These are phyloP conservation scores for Tympanopsis confertula DNA, from an alignment of 2,329 filamentous ascomycete genomes.

Conservation along the genomic window DNA sequence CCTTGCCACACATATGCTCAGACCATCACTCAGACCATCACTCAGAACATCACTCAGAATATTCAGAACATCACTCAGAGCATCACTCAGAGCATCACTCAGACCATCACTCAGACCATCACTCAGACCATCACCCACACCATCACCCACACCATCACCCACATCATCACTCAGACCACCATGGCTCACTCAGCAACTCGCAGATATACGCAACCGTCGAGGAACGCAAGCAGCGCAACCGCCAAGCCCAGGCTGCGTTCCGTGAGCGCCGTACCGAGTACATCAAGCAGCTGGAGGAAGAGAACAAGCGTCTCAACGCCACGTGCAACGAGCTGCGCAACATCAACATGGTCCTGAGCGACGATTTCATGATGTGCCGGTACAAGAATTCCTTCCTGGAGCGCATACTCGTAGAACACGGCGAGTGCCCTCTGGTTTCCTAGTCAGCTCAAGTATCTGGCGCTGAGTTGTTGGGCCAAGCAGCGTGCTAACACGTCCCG, in stretches of 20 bases:
- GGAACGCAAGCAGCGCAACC: constrained; percentile 92
- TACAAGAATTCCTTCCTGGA: constrained; percentile 97
- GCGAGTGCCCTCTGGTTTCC: constrained; percentile 28
- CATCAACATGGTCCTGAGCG: constrained; percentile 83
- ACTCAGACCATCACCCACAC: not conserved
- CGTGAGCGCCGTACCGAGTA: constrained; percentile 95
- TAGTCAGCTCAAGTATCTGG: not conserved
- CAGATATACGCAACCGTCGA: constrained; percentile 98
- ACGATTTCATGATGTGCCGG: constrained; percentile 93
- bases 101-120: not conserved
- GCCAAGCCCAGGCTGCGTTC: constrained; percentile 94
- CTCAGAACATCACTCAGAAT: no score
- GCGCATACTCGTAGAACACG: constrained; percentile 90
- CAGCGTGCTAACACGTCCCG: constrained; percentile 3
- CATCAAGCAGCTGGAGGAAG: constrained; percentile 96
- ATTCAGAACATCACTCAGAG: no score
- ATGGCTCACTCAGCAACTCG: constrained; percentile 1
- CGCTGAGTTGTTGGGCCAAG: not conserved
- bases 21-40: no score
- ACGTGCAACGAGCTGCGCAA: constrained; percentile 85
- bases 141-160: not conserved
- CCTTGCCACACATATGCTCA: no score
- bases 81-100: not conserved
- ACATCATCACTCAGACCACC: not conserved
- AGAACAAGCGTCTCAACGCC: constrained; percentile 93